phyloP scores from a whole-genome alignment of 352 stramenopile species.

The Globisporangium barbulae region DNA sequence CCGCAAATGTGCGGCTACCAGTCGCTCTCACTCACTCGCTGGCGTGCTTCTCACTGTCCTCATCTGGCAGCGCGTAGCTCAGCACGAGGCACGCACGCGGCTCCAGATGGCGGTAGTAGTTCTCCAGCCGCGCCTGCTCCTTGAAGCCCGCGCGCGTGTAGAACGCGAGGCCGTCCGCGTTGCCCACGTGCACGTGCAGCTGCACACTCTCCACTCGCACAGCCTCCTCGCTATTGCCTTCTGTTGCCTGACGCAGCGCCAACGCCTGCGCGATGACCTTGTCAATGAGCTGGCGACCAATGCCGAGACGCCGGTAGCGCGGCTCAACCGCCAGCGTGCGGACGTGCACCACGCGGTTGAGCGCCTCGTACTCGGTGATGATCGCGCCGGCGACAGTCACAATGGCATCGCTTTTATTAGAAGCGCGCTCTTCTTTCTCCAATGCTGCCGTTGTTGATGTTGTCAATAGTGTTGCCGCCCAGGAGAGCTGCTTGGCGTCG shows the following conservation, averaged over 20 bases:
- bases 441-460: neutral
- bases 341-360: conserved; percentile 29
- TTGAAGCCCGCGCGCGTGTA: conserved; percentile 51
- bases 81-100: conserved; percentile 51
- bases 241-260: conserved; percentile 6
- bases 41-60: neutral
- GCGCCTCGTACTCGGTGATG: conserved; percentile 38
- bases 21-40: neutral
- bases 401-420: conserved; percentile 3
- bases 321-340: conserved; percentile 39
- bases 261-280: conserved; percentile 28
- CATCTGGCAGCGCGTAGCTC: conserved; percentile 25
- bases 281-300: conserved; percentile 35
- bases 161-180: conserved; percentile 59
- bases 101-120: conserved; percentile 67
- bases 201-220: conserved; percentile 21
- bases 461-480: conserved; percentile 24
- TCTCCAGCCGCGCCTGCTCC: conserved; percentile 38
- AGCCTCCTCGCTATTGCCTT: neutral
- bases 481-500: conserved; percentile 41
- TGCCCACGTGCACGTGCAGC: conserved; percentile 62
- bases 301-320: conserved; percentile 31
- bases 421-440: neutral
- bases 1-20: neutral
- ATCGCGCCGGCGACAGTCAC: conserved; percentile 24